Conservation (phyloP, 2,329 filamentous ascomycete genomes). For the Diaporthe sp. region DNA sequence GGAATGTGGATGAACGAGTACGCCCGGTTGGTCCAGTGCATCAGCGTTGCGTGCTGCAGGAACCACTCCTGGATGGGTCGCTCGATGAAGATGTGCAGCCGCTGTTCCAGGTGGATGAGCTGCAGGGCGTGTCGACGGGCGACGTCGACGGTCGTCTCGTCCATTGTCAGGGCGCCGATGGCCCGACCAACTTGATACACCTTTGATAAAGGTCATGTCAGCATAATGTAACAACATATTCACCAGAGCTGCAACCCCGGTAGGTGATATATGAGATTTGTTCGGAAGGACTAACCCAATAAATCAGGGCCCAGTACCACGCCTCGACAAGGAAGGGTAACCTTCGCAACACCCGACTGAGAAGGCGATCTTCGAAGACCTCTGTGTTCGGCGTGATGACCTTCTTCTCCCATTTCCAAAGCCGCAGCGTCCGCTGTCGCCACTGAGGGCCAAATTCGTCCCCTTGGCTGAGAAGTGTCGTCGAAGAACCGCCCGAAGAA, state of each 20-base stretch:
- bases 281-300: slow-evolving; percentile 72
- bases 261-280: background rate
- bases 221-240: background rate
- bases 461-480: slow-evolving; percentile 38
- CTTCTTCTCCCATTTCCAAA: slow-evolving; percentile 59
- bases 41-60: slow-evolving; percentile 62
- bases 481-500: slow-evolving; percentile 43
- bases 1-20: slow-evolving; percentile 86
- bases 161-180: slow-evolving; percentile 76
- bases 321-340: slow-evolving; percentile 81
- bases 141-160: slow-evolving; percentile 76
- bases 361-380: slow-evolving; percentile 68
- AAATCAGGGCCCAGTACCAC: slow-evolving; percentile 83
- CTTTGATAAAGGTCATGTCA: slow-evolving; percentile 51
- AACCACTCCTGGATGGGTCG: slow-evolving; percentile 69
- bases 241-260: too few species aligned
- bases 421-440: slow-evolving; percentile 44
- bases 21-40: slow-evolving; percentile 78
- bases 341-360: slow-evolving; percentile 74
- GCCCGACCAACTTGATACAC: slow-evolving; percentile 82
- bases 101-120: slow-evolving; percentile 75
- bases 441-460: slow-evolving; percentile 39
- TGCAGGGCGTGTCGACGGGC: slow-evolving; percentile 77
- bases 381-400: slow-evolving; percentile 72
- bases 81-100: slow-evolving; percentile 75